These are phyloP conservation scores for Colletotrichum musicola DNA, from an alignment of 2,329 filamentous ascomycete genomes.

Conservation along the genomic window DNA sequence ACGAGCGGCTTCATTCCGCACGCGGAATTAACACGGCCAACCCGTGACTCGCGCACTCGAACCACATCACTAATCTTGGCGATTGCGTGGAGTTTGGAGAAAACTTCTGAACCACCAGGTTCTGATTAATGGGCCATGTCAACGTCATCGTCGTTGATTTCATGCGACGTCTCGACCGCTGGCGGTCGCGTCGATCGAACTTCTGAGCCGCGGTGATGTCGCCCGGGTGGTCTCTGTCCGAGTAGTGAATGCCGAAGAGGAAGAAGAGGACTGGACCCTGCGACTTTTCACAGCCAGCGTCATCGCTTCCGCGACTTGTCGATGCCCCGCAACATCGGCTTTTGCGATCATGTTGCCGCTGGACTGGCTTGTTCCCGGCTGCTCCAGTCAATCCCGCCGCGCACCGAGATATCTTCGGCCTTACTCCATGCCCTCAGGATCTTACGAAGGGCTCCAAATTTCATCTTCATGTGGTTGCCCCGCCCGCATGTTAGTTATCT, in stretches of 20 bases:
- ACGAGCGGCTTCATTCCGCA: slow-evolving; percentile 17
- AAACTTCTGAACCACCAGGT: slow-evolving; percentile 10
- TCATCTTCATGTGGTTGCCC: background rate
- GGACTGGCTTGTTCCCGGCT: slow-evolving; percentile 8
- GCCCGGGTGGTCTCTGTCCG: too few relatives aligned
- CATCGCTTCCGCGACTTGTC: background rate
- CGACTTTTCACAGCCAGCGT: background rate
- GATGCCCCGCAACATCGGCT: slow-evolving; percentile 12
- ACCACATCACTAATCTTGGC: slow-evolving; percentile 32
- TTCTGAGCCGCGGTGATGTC: background rate
- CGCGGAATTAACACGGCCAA: slow-evolving; percentile 18
- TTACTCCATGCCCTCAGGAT: slow-evolving; percentile 1
- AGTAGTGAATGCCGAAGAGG: background rate
- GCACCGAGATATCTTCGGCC: slow-evolving; percentile 19
- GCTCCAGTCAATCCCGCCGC: background rate
- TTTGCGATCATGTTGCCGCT: slow-evolving; percentile 8
- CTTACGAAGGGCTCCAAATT: background rate
- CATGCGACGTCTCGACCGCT: background rate
- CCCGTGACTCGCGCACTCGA: slow-evolving; percentile 17
- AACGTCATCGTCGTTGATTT: background rate
- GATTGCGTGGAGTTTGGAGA: slow-evolving; percentile 12
- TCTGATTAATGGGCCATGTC: background rate
- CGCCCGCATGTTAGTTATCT: background rate
- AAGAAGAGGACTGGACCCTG: too few relatives aligned
- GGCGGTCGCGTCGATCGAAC: background rate